Percentiles rank a stretch among this genome's conserved stretches.
Conservation (phyloP, 345 rosid species). For the Bruguiera gymnorhiza region DNA sequence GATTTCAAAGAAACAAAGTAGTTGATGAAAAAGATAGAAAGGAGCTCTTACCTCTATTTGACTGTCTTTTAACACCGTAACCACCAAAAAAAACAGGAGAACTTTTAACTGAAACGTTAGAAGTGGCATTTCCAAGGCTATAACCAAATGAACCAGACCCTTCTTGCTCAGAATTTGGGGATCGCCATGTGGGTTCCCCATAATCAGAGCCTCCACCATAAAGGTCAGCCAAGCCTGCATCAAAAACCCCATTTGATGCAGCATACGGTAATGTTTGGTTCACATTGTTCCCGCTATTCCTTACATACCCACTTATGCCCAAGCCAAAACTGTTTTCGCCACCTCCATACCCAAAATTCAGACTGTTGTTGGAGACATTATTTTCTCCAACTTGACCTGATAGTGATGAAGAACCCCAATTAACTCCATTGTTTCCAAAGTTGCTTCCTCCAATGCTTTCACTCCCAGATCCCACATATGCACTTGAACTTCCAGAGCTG, state of each 20-base stretch:
- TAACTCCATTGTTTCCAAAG: constrained; percentile 40
- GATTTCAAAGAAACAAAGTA: constrained; percentile 5
- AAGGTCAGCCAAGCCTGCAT: constrained; percentile 45
- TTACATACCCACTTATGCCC: constrained; percentile 49
- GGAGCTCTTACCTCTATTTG: constrained; percentile 58
- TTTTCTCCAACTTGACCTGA: constrained; percentile 51
- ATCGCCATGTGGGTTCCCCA: constrained; percentile 58
- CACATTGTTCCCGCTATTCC: constrained; percentile 43
- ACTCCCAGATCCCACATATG: constrained; percentile 50
- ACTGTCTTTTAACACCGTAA: constrained; percentile 60
- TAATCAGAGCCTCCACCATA: constrained; percentile 50
- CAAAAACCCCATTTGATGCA: constrained; percentile 46
- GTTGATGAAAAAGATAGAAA: constrained; percentile 1
- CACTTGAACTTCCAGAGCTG: constrained; percentile 39
- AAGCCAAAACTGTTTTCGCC: constrained; percentile 47
- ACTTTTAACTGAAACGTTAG: constrained; percentile 48
- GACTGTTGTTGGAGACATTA: constrained; percentile 37
- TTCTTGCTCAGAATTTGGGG: constrained; percentile 46
- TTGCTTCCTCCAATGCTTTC: constrained; percentile 46
- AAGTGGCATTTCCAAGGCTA: constrained; percentile 41
- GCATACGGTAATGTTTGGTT: constrained; percentile 41
- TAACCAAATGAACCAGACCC: constrained; percentile 49
- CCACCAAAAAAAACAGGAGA: constrained; percentile 68
- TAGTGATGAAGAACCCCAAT: constrained; percentile 55
- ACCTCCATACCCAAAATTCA: constrained; percentile 49